These are phyloP conservation scores for Silene conica DNA, from an alignment of 148 eudicot species.

Conservation along the genomic window DNA sequence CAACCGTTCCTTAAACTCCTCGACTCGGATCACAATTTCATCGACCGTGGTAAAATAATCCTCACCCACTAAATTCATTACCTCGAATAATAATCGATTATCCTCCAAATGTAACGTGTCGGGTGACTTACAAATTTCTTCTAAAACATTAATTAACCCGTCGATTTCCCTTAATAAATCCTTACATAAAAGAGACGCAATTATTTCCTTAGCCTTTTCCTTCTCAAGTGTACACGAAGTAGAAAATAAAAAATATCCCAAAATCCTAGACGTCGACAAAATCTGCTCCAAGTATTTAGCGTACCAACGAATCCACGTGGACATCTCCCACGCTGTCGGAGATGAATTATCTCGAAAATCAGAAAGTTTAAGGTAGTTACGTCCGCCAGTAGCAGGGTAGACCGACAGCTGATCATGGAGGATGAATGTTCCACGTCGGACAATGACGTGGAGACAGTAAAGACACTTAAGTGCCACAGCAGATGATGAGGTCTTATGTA, in stretches of 20 bases:
- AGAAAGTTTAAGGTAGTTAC: slow-evolving; percentile 71
- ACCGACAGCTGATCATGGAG: slow-evolving; percentile 79
- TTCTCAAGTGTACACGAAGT: slow-evolving; percentile 34
- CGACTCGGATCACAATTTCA: slow-evolving; percentile 49
- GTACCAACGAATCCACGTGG: slow-evolving; percentile 77
- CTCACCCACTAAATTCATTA: slow-evolving; percentile 34
- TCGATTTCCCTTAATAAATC: slow-evolving; percentile 54
- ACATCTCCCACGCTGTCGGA: slow-evolving; percentile 52
- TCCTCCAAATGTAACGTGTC: slow-evolving; percentile 34
- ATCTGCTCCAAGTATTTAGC: slow-evolving; percentile 67
- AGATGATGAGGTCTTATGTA: slow-evolving; percentile 56
- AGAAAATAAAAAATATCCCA: slow-evolving; percentile 57
- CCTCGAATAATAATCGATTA: slow-evolving; percentile 37
- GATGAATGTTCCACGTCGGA: slow-evolving; percentile 73
- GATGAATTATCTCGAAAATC: slow-evolving; percentile 58
- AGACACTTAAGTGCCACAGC: slow-evolving; percentile 59
- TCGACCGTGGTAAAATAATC: slow-evolving; percentile 54
- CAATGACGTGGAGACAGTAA: slow-evolving; percentile 56
- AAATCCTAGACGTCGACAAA: slow-evolving; percentile 43
- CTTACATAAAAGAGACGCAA: slow-evolving; percentile 44
- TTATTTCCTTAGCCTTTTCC: slow-evolving; percentile 38
- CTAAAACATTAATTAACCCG: slow-evolving; percentile 40
- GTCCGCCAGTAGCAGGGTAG: slow-evolving; percentile 57
- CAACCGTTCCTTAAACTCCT: slow-evolving; percentile 60
- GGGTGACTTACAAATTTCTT: slow-evolving; percentile 54